Base-by-base conservation (phyloP, 1,284 basidiomycete species). In the Melanopsichium pennsylvanicum region DNA sequence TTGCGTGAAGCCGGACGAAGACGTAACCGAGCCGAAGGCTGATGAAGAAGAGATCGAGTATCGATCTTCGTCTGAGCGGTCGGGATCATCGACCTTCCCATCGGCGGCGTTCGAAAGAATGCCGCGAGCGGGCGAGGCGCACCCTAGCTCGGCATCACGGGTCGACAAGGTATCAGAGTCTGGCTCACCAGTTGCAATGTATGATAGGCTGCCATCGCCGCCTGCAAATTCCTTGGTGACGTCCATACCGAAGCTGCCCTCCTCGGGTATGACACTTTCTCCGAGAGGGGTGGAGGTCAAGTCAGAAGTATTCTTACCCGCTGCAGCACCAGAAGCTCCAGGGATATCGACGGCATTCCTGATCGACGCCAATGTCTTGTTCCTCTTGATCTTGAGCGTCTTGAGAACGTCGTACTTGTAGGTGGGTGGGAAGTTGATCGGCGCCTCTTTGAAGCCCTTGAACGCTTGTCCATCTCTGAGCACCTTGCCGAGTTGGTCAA, bases 361-460 rank as follows among this genome's bases (percentile, higher is more conserved):
- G 10, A 45, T 52, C 18, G 46, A 55, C 7, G 40, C 42, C 41
- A 54, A 27, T 15, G 56, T 60, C 48, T 52, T 61, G 45, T 40
- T 46, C 77, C 32, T 79, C 81, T 40, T 81, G 68, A 64, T 46
- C 60, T 83, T 83, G 39, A 84, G 71, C 21, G 82, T 82, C 64
- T 81, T 82, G 67, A 82, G 82, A 15, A 92, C 89, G 62, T 92
- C 88, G 70, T 91, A 92, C 76, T 92, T 92, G 85, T 91, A 92
- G 0, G 90, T 92, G 0, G 78, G 78, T 11, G 76, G 75, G 35
- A 79, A 79, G 15, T 45, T 19, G 42, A 78, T 78, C 1, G 71
- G 61, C 5, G 72, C 75, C 52, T 79, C 91, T 9, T 82, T 74
- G 75, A 92, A 92, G 8, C 89, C 90, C 21, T 80, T 76, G 50